Percentiles rank a stretch among this genome's conserved stretches.
Evolutionary conservation across 768 basidiomycete genomes (phyloP).

Genomic region (Suillus americanus): DNA sequence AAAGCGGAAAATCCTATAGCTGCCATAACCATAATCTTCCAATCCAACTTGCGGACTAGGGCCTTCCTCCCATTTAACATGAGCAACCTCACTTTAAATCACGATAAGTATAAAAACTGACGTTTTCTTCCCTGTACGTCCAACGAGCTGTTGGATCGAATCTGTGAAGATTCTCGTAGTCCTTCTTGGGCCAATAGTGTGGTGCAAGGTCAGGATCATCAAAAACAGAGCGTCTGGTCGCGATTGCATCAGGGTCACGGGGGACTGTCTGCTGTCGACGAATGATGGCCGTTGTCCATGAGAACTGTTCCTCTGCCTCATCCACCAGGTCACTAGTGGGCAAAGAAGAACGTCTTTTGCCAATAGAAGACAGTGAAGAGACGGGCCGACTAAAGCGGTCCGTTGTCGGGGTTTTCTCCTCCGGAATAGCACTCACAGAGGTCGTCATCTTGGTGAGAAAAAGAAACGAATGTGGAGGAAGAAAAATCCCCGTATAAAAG

Average conservation of each 20-base stretch:
- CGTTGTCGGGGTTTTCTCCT: not conserved
- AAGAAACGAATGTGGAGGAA: not conserved
- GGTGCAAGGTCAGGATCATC: conserved; percentile 47
- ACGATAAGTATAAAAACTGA: conserved; percentile 14
- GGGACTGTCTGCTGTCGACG: not conserved
- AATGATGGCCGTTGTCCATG: conserved; percentile 10
- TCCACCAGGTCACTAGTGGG: conserved; percentile 12
- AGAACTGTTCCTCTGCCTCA: conserved; percentile 8
- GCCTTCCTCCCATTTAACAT: conserved; percentile 29
- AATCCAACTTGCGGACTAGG: conserved; percentile 56
- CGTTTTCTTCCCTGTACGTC: conserved; percentile 57
- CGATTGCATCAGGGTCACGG: conserved; percentile 35
- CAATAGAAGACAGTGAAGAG: not conserved
- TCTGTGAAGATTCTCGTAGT: conserved; percentile 56
- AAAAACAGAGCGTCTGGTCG: conserved; percentile 53
- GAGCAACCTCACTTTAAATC: not conserved
- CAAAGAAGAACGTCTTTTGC: not conserved
- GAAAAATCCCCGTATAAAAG: not conserved
- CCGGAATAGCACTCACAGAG: not conserved
- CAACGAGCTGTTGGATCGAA: conserved; percentile 59
- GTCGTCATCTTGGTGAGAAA: not conserved
- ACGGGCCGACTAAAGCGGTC: not conserved
- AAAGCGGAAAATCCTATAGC: conserved; percentile 57
- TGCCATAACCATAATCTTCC: conserved; percentile 59
- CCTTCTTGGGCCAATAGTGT: conserved; percentile 44